Conservation (phyloP, 805 yeast genomes). For the Nematodospora valgi region DNA sequence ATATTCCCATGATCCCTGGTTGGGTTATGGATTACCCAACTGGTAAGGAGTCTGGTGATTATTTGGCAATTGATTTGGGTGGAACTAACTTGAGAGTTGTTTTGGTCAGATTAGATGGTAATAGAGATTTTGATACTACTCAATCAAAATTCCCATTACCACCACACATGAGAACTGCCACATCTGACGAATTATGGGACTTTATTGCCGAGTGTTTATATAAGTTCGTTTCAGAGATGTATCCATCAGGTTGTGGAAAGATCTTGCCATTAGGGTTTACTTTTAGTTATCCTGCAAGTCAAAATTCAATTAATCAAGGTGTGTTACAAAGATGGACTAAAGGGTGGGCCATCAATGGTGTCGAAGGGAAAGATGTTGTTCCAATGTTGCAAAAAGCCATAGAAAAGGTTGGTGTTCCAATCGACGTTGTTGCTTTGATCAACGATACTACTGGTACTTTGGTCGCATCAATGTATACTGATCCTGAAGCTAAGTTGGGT, state of each 20-base stretch:
- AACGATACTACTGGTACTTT: slow-evolving; percentile 97
- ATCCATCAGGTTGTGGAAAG: slow-evolving; percentile 63
- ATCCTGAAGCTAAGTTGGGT: slow-evolving; percentile 88
- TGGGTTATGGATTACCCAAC: slow-evolving; percentile 95
- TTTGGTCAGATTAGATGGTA: slow-evolving; percentile 78
- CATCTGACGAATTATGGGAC: slow-evolving; percentile 71
- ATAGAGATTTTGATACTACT: slow-evolving; percentile 76
- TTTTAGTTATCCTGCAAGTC: slow-evolving; percentile 87
- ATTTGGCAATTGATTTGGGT: slow-evolving; percentile 91
- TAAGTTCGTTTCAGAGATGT: slow-evolving; percentile 61
- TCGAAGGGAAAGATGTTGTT: slow-evolving; percentile 92
- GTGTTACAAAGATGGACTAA: slow-evolving; percentile 94
- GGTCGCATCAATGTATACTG: slow-evolving; percentile 92
- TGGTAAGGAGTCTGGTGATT: slow-evolving; percentile 87
- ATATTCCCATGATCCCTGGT: slow-evolving; percentile 95
- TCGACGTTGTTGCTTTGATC: slow-evolving; percentile 85
- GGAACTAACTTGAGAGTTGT: slow-evolving; percentile 96
- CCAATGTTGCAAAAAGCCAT: slow-evolving; percentile 84
- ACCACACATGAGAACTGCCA: slow-evolving; percentile 70
- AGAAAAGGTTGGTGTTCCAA: slow-evolving; percentile 62
- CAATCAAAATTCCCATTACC: slow-evolving; percentile 88
- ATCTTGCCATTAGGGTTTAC: slow-evolving; percentile 87
- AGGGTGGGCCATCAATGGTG: slow-evolving; percentile 91
- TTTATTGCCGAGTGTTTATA: slow-evolving; percentile 83
- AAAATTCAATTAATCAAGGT: slow-evolving; percentile 80